Conservation (phyloP, 2,329 filamentous ascomycete genomes). For the Endothia cerciana region DNA sequence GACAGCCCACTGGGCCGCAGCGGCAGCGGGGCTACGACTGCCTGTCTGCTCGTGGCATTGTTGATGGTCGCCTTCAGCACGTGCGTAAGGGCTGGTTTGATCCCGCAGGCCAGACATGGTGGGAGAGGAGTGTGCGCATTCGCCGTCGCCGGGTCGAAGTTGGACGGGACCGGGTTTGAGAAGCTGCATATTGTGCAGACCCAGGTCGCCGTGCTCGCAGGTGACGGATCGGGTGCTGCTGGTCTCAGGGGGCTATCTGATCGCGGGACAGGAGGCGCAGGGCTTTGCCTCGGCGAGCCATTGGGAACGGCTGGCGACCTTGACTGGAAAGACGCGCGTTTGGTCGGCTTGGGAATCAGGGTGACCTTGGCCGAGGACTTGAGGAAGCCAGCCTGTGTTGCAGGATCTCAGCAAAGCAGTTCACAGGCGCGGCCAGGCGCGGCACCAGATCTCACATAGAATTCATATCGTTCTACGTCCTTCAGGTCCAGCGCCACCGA, state of each 20-base stretch:
- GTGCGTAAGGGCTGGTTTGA: constrained; percentile 82
- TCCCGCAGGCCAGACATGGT: constrained; percentile 90
- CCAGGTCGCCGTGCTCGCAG: constrained; percentile 76
- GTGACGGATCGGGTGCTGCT: constrained; percentile 49
- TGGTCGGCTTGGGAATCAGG: constrained; percentile 78
- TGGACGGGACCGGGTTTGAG: constrained; percentile 88
- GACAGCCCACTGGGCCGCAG: constrained; percentile 34
- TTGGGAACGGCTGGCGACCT: constrained; percentile 53
- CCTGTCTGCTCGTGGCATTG: constrained; percentile 64
- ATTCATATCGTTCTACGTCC: constrained; percentile 87
- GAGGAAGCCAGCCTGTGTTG: constrained; percentile 76
- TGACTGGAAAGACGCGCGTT: constrained; percentile 63
- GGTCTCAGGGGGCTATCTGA: constrained; percentile 48
- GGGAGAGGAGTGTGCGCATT: constrained; percentile 79
- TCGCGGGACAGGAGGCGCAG: constrained; percentile 51
- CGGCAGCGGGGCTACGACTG: constrained; percentile 37
- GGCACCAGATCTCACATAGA: constrained; percentile 65
- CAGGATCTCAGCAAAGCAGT: constrained; percentile 31
- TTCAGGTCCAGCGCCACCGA: constrained; percentile 87
- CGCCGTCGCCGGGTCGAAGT: constrained; percentile 85
- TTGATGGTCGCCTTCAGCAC: constrained; percentile 86
- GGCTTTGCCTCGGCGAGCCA: constrained; percentile 48
- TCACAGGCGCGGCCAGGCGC: neutral
- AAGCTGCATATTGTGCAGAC: constrained; percentile 96
- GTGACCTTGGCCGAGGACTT: constrained; percentile 96